These are phyloP conservation scores for Lipomyces yamanashiensis DNA, from an alignment of 805 yeast species.

Conservation along the genomic window DNA sequence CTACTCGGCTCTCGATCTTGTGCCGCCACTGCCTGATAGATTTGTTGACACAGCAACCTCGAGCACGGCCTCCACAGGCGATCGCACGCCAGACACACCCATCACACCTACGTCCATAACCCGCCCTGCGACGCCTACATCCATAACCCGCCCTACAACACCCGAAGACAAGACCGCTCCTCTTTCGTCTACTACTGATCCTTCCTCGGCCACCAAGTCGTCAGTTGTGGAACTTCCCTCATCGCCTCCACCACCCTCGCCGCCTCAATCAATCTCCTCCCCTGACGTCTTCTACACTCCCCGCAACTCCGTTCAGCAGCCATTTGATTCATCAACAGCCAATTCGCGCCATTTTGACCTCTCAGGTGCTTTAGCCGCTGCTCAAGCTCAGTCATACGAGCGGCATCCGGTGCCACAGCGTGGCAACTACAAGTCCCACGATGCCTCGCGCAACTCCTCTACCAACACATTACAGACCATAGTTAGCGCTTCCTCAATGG, in stretches of 20 bases:
- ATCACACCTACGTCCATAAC: constrained; percentile 10
- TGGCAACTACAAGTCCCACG: not conserved
- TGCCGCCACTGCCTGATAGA: constrained; percentile 14
- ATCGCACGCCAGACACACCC: constrained; percentile 10
- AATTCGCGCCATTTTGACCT: not conserved
- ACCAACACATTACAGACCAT: not conserved
- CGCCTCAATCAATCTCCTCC: not conserved
- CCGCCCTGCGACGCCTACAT: constrained; percentile 5
- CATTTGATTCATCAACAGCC: not conserved
- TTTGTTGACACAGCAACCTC: not conserved
- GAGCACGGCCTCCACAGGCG: constrained; percentile 1
- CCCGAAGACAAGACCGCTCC: not conserved
- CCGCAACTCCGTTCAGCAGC: constrained; percentile 9
- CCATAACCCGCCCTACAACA: not conserved
- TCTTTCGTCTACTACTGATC: constrained; percentile 1
- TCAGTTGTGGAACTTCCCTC: not conserved
- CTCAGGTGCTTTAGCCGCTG: not conserved
- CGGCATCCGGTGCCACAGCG: not conserved
- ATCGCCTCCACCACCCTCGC: not conserved
- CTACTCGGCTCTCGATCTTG: not conserved
- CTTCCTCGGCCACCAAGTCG: not conserved
- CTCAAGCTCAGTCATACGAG: not conserved
- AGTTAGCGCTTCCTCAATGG: not conserved
- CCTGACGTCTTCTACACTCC: constrained; percentile 8
- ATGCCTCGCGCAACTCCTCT: constrained; percentile 6